phyloP scores from a whole-genome alignment of 148 eudicot genomes.

The Vaccinium corymbosum region DNA sequence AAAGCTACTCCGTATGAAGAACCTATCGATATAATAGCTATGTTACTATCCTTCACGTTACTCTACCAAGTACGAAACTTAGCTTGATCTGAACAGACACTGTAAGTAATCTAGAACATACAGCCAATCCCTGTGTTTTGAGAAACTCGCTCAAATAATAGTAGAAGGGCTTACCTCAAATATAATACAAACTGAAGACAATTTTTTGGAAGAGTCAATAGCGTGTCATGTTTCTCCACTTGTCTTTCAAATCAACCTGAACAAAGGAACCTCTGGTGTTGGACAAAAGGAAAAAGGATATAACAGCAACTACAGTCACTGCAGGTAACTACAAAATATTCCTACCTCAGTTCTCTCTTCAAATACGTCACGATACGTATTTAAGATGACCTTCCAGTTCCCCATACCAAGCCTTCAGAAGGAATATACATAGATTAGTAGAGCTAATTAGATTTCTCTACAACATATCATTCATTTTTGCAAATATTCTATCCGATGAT shows the following conservation, averaged over 20 bases:
- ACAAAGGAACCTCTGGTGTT: not conserved
- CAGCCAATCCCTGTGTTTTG: not conserved
- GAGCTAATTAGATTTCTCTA: not conserved
- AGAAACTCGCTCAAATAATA: not conserved
- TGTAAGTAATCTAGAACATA: not conserved
- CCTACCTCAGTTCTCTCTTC: conserved; percentile 58
- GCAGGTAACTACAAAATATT: not conserved
- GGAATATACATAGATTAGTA: not conserved
- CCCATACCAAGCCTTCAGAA: conserved; percentile 53
- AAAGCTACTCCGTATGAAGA: not conserved
- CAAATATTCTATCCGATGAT: conserved; percentile 9
- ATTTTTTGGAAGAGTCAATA: not conserved
- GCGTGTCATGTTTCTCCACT: conserved; percentile 69
- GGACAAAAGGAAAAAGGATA: not conserved
- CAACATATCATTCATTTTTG: not conserved
- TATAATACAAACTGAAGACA: not conserved
- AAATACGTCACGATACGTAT: conserved; percentile 33
- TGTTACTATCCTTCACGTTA: not conserved
- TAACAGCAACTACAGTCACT: not conserved
- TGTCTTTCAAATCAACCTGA: conserved; percentile 77
- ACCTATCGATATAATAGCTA: not conserved
- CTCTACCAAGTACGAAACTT: too few species aligned
- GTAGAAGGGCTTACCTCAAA: conserved; percentile 4
- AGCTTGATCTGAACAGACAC: not conserved
- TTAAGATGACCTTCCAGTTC: conserved; percentile 56